Percentiles rank a stretch among this genome's conserved stretches.
Conservation (phyloP, 495 filamentous ascomycete genomes). For the Aspergillus funiculosus region DNA sequence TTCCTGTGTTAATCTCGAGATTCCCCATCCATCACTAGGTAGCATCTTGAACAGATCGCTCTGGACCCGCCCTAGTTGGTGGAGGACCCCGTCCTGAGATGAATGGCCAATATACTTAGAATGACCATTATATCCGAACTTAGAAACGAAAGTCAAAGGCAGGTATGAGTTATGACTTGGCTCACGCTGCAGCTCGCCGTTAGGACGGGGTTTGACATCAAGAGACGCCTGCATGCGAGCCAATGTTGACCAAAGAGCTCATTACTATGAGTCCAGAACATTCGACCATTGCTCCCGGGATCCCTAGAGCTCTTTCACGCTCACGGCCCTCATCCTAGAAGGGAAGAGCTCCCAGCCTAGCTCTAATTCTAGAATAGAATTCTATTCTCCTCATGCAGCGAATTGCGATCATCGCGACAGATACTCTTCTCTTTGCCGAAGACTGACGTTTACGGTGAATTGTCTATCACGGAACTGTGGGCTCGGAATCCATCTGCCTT, state of each 20-base stretch:
- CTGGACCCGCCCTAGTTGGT: too few relatives aligned
- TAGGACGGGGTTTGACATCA: conserved; percentile 1
- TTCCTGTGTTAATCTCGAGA: neutral
- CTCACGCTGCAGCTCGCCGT: conserved; percentile 13
- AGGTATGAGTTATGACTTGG: neutral
- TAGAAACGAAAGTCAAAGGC: neutral
- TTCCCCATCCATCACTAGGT: too few relatives aligned
- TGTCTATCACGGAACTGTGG: neutral
- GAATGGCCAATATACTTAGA: too few relatives aligned
- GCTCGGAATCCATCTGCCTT: neutral
- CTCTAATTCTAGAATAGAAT: neutral
- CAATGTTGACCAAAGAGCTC: neutral
- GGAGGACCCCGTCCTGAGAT: too few relatives aligned
- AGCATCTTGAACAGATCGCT: too few relatives aligned
- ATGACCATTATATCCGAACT: conserved; percentile 1
- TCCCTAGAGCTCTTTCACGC: conserved; percentile 5
- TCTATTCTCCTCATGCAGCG: neutral
- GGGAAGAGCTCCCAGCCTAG: neutral
- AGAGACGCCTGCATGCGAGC: neutral
- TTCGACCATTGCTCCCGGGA: conserved; percentile 19
- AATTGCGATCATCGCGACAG: conserved; percentile 2
- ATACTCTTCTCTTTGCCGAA: neutral
- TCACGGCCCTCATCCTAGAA: neutral
- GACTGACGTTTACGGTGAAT: conserved; percentile 1
- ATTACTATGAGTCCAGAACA: conserved; percentile 18